Evolutionary conservation across 192 early-diverging fungal species (phyloP).

Genomic region (Piromyces sp.): DNA sequence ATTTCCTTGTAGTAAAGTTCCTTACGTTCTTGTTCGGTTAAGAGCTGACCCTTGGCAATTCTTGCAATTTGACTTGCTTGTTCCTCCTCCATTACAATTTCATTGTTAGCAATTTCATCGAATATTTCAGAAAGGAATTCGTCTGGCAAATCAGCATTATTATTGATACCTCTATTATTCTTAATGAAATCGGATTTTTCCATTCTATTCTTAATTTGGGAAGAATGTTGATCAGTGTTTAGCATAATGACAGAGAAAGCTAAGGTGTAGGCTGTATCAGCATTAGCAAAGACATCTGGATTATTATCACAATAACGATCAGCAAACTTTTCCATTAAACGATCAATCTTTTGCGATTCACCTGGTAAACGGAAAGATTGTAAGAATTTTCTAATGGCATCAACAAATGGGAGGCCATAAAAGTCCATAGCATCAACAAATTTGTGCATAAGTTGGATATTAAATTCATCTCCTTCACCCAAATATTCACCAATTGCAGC

Average conservation of each 20-base stretch:
- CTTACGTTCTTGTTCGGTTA: background rate
- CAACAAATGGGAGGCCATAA: constrained; percentile 26
- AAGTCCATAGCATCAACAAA: constrained; percentile 43
- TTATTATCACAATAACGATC: constrained; percentile 44
- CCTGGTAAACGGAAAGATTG: constrained; percentile 43
- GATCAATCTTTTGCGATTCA: constrained; percentile 48
- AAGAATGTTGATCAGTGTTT: constrained; percentile 40
- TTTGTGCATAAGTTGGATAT: constrained; percentile 35
- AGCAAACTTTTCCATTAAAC: constrained; percentile 51
- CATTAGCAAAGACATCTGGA: constrained; percentile 34
- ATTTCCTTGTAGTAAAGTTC: background rate
- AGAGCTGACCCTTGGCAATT: background rate
- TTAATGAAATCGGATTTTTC: constrained; percentile 30
- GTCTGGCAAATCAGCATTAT: constrained; percentile 3
- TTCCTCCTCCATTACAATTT: constrained; percentile 6
- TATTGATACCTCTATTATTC: constrained; percentile 23
- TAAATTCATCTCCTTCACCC: constrained; percentile 29
- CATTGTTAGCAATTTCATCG: constrained; percentile 5
- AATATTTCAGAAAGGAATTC: constrained; percentile 4
- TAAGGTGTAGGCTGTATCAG: constrained; percentile 42
- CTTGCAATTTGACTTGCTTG: background rate
- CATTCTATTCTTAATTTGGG: constrained; percentile 41
- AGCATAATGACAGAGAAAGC: constrained; percentile 50
- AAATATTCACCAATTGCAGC: constrained; percentile 38
- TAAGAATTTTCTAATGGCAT: constrained; percentile 31